A percentile compares a stretch with the other conserved stretches of the same genome.
Evolutionary conservation across 148 eudicot species (phyloP).

Genomic region (Gaultheria prostrata): DNA sequence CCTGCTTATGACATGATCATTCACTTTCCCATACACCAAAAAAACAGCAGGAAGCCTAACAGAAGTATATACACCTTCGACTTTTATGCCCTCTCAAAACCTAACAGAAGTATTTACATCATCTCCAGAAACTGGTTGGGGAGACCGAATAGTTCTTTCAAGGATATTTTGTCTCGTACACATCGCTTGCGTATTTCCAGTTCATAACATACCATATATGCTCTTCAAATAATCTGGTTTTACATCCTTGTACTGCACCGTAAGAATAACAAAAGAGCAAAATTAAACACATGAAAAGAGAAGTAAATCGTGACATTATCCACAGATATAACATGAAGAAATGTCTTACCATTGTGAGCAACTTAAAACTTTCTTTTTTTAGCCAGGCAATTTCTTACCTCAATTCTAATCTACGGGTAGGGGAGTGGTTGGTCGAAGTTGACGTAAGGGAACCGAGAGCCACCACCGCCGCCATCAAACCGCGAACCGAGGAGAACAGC

Average conservation of each 20-base stretch:
- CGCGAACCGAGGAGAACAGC: no score
- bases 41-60: slow-evolving; percentile 11
- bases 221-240: slow-evolving; percentile 82
- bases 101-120: neutral
- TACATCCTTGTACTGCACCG: slow-evolving; percentile 78
- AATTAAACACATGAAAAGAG: neutral
- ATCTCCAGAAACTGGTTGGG: neutral
- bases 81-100: neutral
- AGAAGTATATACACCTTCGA: neutral
- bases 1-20: neutral
- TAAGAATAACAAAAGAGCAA: neutral
- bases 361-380: neutral
- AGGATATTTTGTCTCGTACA: slow-evolving; percentile 64
- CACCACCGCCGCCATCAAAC: no score
- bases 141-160: slow-evolving; percentile 13
- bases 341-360: neutral
- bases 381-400: neutral
- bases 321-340: slow-evolving; percentile 3
- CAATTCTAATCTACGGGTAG: neutral
- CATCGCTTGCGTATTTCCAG: slow-evolving; percentile 76
- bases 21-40: neutral
- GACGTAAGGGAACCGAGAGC: no score
- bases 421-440: neutral
- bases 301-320: neutral
- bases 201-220: slow-evolving; percentile 83